Evolutionary conservation across 805 yeast genomes (phyloP).

Genomic region (Millerozyma miso): DNA sequence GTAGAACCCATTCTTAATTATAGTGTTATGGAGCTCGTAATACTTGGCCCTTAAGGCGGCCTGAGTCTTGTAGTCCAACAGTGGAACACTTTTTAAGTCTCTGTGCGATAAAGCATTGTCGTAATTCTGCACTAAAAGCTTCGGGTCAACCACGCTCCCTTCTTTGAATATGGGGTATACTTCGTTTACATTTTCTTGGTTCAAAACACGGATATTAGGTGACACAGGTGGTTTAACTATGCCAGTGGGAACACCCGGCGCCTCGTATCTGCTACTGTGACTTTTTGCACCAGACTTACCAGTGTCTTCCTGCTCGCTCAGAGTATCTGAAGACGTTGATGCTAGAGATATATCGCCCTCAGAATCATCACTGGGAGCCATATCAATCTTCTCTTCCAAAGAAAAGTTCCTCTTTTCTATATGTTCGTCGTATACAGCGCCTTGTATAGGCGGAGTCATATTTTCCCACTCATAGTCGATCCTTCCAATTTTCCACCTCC

Average conservation of each 20-base stretch:
- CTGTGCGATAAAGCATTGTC: slow-evolving; percentile 51
- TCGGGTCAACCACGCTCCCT: slow-evolving; percentile 50
- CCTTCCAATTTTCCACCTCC: slow-evolving; percentile 60
- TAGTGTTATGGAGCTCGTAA: slow-evolving; percentile 50
- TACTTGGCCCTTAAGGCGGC: slow-evolving; percentile 51
- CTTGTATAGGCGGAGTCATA: slow-evolving; percentile 85
- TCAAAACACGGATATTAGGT: slow-evolving; percentile 40
- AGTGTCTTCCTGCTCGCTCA: slow-evolving; percentile 3
- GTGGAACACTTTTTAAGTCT: slow-evolving; percentile 59
- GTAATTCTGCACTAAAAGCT: slow-evolving; percentile 47
- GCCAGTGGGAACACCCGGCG: slow-evolving; percentile 38
- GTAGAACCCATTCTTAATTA: slow-evolving; percentile 60
- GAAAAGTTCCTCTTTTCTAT: neutral
- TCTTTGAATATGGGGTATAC: slow-evolving; percentile 30
- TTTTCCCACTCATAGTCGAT: slow-evolving; percentile 67
- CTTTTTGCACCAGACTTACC: neutral
- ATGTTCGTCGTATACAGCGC: slow-evolving; percentile 43
- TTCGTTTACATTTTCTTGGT: slow-evolving; percentile 24
- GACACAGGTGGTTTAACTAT: slow-evolving; percentile 50
- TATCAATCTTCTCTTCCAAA: slow-evolving; percentile 12
- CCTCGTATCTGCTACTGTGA: slow-evolving; percentile 2
- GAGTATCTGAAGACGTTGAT: slow-evolving; percentile 7
- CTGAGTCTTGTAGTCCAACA: slow-evolving; percentile 68
- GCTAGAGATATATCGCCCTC: slow-evolving; percentile 5
- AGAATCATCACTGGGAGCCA: slow-evolving; percentile 6